These are phyloP conservation scores for Cordyceps cateniannulata DNA, from an alignment of 2,329 filamentous ascomycete species.

Conservation along the genomic window DNA sequence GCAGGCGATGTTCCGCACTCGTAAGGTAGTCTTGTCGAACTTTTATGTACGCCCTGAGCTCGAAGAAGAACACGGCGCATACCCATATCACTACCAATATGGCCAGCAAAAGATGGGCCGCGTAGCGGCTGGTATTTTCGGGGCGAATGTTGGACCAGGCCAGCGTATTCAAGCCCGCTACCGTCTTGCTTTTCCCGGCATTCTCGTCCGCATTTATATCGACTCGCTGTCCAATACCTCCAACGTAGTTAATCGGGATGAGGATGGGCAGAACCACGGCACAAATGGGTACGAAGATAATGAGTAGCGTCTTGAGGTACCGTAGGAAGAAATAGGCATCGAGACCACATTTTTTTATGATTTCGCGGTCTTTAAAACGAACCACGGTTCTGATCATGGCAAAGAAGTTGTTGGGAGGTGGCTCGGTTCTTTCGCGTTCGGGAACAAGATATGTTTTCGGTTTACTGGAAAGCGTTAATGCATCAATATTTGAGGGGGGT, in stretches of 20 bases:
- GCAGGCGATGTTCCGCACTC: constrained; percentile 85
- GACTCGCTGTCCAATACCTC: constrained; percentile 56
- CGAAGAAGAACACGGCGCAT: constrained; percentile 79
- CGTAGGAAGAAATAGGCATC: constrained; percentile 97
- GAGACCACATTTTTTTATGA: constrained; percentile 91
- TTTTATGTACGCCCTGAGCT: constrained; percentile 82
- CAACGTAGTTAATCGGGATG: constrained; percentile 74
- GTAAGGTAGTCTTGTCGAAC: constrained; percentile 92
- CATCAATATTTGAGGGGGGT: constrained; percentile 9
- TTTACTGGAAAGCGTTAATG: constrained; percentile 44
- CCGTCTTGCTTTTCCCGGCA: constrained; percentile 20
- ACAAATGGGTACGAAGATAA: constrained; percentile 85
- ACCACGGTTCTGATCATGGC: constrained; percentile 54
- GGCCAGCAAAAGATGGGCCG: constrained; percentile 78
- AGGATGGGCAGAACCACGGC: constrained; percentile 75
- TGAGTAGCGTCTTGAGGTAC: constrained; percentile 68
- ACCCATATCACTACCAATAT: constrained; percentile 75
- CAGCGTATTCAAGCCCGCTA: constrained; percentile 68
- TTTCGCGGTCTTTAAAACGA: constrained; percentile 65
- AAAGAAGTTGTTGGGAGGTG: constrained; percentile 55
- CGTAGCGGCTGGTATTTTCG: constrained; percentile 62
- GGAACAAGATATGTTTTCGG: constrained; percentile 82
- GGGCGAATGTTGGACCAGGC: constrained; percentile 81
- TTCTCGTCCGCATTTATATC: constrained; percentile 30
- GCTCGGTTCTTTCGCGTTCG: constrained; percentile 73